Evolutionary conservation across 1,139 yeast genomes (phyloP).

Genomic region (Blastobotrys raffinosifermentans): DNA sequence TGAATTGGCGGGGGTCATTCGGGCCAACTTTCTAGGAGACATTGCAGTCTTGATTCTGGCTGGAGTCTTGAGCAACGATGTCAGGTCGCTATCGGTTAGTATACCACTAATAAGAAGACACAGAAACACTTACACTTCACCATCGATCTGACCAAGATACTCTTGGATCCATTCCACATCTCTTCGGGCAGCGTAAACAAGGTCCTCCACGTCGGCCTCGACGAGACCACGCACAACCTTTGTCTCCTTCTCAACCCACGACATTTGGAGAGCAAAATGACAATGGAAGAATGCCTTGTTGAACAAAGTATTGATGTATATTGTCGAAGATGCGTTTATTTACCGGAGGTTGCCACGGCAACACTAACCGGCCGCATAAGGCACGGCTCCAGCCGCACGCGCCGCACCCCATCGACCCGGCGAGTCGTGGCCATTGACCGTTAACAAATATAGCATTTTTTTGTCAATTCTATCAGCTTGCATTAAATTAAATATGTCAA

Average conservation of each 20-base stretch:
- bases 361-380: too few relatives aligned
- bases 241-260: slow-evolving; percentile 41
- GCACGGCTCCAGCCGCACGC: too few relatives aligned
- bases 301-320: too few relatives aligned
- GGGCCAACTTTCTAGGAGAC: slow-evolving; percentile 29
- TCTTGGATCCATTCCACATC: slow-evolving; percentile 40
- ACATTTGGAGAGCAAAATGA: too few relatives aligned
- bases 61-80: slow-evolving; percentile 32
- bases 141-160: slow-evolving; percentile 27
- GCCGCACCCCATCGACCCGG: too few relatives aligned
- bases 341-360: too few relatives aligned
- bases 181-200: slow-evolving; percentile 35
- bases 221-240: slow-evolving; percentile 30
- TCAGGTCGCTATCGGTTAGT: slow-evolving; percentile 16
- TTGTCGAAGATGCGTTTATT: too few relatives aligned
- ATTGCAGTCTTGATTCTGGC: slow-evolving; percentile 26
- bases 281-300: too few relatives aligned
- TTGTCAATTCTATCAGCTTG: too few relatives aligned
- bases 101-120: not conserved
- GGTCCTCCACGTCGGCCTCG: slow-evolving; percentile 34
- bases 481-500: too few relatives aligned
- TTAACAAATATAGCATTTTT: too few relatives aligned
- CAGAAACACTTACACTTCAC: slow-evolving; percentile 22
- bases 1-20: slow-evolving; percentile 1
- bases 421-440: too few relatives aligned